A percentile compares a stretch with the other conserved stretches of the same genome.
Evolutionary conservation across 306 rosid genomes (phyloP).

Genomic region (Prunus padus): DNA sequence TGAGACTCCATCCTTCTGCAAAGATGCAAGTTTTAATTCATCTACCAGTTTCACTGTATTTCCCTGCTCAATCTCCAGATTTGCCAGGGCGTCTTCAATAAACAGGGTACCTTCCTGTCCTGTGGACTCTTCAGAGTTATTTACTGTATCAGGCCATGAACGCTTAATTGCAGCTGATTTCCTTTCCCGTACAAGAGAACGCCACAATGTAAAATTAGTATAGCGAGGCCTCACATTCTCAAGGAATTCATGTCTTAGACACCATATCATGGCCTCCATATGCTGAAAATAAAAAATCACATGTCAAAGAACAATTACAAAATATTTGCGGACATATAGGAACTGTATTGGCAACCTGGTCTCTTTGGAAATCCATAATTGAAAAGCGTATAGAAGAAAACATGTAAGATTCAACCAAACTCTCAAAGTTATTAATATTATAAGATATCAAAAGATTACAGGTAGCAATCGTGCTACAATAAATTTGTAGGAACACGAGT

Average conservation of each 20-base stretch:
- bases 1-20: constrained; percentile 55
- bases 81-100: constrained; percentile 86
- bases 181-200: constrained; percentile 55
- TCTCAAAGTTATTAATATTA: background rate
- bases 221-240: constrained; percentile 54
- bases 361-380: background rate
- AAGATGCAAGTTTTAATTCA: constrained; percentile 54
- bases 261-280: constrained; percentile 90
- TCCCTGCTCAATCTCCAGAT: constrained; percentile 69
- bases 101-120: constrained; percentile 71
- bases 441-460: background rate
- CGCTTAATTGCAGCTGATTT: constrained; percentile 80
- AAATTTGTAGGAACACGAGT: background rate
- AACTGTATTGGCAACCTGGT: background rate
- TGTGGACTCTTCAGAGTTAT: constrained; percentile 54
- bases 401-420: background rate
- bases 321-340: constrained; percentile 4
- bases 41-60: constrained; percentile 42
- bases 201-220: constrained; percentile 59
- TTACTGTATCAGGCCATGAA: constrained; percentile 89
- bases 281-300: constrained; percentile 56
- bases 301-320: background rate
- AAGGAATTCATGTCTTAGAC: constrained; percentile 70
- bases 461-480: background rate
- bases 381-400: background rate